Evolutionary conservation across 2,329 filamentous ascomycete genomes (phyloP).

Genomic region (Colletotrichum godetiae): DNA sequence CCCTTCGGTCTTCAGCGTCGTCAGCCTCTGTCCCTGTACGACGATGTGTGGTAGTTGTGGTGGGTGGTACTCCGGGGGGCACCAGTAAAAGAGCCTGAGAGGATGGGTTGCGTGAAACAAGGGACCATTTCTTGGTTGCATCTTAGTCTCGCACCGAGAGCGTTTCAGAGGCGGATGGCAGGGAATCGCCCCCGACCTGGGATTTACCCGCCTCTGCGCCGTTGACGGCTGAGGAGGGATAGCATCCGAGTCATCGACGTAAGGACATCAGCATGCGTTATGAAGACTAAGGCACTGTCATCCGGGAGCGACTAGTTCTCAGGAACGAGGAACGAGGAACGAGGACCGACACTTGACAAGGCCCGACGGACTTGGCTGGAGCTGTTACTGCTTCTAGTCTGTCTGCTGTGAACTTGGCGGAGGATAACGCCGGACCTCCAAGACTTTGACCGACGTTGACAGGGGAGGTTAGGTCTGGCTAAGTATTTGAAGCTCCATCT

Average conservation of each 20-base stretch:
- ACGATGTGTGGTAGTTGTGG: not conserved
- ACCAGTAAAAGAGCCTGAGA: not conserved
- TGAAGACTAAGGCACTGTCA: not conserved
- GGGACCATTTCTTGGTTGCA: constrained; percentile 30
- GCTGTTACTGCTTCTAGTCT: not conserved
- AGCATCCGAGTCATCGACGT: constrained; percentile 3
- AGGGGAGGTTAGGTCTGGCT: not conserved
- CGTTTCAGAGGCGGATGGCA: constrained; percentile 25
- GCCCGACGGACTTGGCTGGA: not conserved
- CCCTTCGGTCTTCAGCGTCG: constrained; percentile 19
- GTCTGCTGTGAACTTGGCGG: not conserved
- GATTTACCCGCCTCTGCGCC: not conserved
- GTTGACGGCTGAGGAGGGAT: not conserved
- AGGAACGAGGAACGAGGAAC: constrained; percentile 1
- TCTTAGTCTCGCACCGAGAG: constrained; percentile 19
- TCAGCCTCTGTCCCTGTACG: not conserved
- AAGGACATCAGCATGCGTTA: not conserved
- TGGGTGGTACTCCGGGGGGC: no score
- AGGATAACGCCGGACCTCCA: not conserved
- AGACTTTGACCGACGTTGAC: constrained; percentile 24
- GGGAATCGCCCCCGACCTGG: constrained; percentile 5
- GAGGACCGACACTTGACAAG: constrained; percentile 16
- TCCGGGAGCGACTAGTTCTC: constrained; percentile 20
- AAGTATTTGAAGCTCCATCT: no score
- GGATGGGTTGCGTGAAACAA: constrained; percentile 27